phyloP scores from a whole-genome alignment of 2,329 filamentous ascomycete species.

The Septoria petroselini region DNA sequence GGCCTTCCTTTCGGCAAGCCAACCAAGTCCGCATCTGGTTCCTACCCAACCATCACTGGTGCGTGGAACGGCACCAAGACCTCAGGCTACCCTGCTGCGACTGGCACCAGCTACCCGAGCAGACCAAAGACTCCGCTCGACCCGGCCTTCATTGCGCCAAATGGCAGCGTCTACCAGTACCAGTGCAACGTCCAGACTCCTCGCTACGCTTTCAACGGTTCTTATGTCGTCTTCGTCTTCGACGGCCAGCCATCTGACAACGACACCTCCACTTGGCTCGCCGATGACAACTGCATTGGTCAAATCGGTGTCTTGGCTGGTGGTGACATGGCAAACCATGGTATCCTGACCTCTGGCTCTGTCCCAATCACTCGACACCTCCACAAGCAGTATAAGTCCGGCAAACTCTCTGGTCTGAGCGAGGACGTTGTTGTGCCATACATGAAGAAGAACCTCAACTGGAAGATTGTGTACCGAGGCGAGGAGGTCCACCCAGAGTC shows the following conservation, averaged over 20 bases:
- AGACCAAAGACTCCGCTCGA: slow-evolving; percentile 4
- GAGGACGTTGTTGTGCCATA: slow-evolving; percentile 32
- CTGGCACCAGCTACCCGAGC: slow-evolving; percentile 5
- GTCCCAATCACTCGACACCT: slow-evolving; percentile 47
- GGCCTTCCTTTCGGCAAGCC: slow-evolving; percentile 14
- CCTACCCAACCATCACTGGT: slow-evolving; percentile 9
- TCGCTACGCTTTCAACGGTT: slow-evolving; percentile 58
- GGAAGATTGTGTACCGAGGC: slow-evolving; percentile 38
- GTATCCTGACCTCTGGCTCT: slow-evolving; percentile 39
- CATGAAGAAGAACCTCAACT: slow-evolving; percentile 36
- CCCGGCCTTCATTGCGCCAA: slow-evolving; percentile 34
- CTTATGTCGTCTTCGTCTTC: slow-evolving; percentile 67
- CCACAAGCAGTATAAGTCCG: slow-evolving; percentile 33
- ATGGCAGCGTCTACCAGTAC: slow-evolving; percentile 61
- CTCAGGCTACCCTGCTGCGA: slow-evolving; percentile 1
- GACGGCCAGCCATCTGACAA: slow-evolving; percentile 50
- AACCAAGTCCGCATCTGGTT: not conserved
- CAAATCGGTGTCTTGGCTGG: slow-evolving; percentile 51
- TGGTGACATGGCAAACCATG: slow-evolving; percentile 28
- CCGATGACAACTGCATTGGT: slow-evolving; percentile 57
- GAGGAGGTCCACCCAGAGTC: slow-evolving; percentile 34
- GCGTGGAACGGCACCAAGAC: slow-evolving; percentile 18
- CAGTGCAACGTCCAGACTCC: slow-evolving; percentile 62
- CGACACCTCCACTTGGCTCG: slow-evolving; percentile 51
- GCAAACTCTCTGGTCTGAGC: slow-evolving; percentile 35